A percentile compares a stretch with the other conserved stretches of the same genome.
Conservation (phyloP, 1,139 yeast species). For the Kluyveromyces sp. region DNA sequence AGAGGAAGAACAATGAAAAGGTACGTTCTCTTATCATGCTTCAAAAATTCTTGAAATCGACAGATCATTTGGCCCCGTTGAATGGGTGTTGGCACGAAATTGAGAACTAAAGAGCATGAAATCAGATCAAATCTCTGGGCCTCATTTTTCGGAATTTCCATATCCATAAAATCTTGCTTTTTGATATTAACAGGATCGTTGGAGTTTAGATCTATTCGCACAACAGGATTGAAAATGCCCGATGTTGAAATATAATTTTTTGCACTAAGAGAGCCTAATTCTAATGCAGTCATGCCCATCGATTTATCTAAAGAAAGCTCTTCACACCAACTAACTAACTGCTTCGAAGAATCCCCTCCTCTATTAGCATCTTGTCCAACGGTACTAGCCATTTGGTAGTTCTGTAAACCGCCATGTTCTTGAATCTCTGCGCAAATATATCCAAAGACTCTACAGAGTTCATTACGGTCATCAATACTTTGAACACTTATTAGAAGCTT, state of each 20-base stretch:
- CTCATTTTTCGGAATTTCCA: slow-evolving; percentile 48
- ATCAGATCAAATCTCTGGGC: slow-evolving; percentile 51
- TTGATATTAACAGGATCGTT: slow-evolving; percentile 58
- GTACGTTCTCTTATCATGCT: slow-evolving; percentile 22
- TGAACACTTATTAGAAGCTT: slow-evolving; percentile 12
- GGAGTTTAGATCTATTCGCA: slow-evolving; percentile 72
- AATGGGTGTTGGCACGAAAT: slow-evolving; percentile 70
- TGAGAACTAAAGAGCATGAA: slow-evolving; percentile 79
- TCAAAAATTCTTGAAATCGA: slow-evolving; percentile 52
- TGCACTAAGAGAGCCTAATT: slow-evolving; percentile 74
- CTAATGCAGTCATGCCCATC: slow-evolving; percentile 44
- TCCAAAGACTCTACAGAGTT: slow-evolving; percentile 34
- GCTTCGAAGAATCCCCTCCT: slow-evolving; percentile 88
- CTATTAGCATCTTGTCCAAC: slow-evolving; percentile 69
- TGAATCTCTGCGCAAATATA: slow-evolving; percentile 53
- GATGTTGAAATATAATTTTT: slow-evolving; percentile 60
- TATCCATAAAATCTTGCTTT: slow-evolving; percentile 77
- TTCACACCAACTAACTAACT: slow-evolving; percentile 60
- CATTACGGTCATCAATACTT: slow-evolving; percentile 7
- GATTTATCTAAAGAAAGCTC: slow-evolving; percentile 28
- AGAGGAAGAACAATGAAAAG: slow-evolving; percentile 78
- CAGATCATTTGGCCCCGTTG: slow-evolving; percentile 72
- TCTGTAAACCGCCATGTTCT: slow-evolving; percentile 59
- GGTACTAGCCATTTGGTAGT: slow-evolving; percentile 81
- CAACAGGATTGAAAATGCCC: slow-evolving; percentile 41